Base-by-base conservation (phyloP, 2,329 filamentous ascomycete species). In the Penicillium sp. region DNA sequence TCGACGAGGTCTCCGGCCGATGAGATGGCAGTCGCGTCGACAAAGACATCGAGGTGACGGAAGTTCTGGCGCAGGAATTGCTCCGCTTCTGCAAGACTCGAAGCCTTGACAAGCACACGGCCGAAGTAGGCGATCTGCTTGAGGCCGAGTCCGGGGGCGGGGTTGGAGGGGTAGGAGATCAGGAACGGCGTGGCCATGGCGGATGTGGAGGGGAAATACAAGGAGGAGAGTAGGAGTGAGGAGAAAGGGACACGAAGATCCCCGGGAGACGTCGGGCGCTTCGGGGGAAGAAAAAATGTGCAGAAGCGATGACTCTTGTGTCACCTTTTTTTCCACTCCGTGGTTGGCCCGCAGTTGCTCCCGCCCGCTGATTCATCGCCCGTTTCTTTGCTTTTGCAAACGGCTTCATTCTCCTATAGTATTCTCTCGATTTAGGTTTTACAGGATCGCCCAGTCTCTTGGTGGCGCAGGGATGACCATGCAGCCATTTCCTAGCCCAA, bases 1-100 rank as follows among this genome's bases (percentile, higher is more conserved):
- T 85, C 78, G 38, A 91, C 70, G 23, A 97, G 74, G 49, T 94
- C 85, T 51, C 89, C 84, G 39, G 74, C 72, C 8, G 81, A 81
- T 20, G 78, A 65, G 26, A 97, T 74, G 15, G 70, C 69, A 4
- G 86, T 84, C 35, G 83, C 88, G 56, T 95, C 87, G 51, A 95
- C 78, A 63, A 86, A 89, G 50, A 86, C 78, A 51, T 74, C 65
- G 37, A 79, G 76, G 7, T 67, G 65, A 38, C 73, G 70, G 48
- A 81, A 76, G 28, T 80, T 77, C 36, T 75, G 65, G 39, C 75
- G 73, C 28, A 84, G 68, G 57, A 83, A 78, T 7, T 71, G 64
- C 33, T 73, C 65, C 10, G 64, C 61, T 40, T 68, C 56, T 6
- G 56, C 52, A 6, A 62, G 46, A 41, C 33, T 59, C 13, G 73